These are phyloP conservation scores for Ambrosiella xylebori DNA, from an alignment of 2,329 filamentous ascomycete genomes.

Conservation along the genomic window DNA sequence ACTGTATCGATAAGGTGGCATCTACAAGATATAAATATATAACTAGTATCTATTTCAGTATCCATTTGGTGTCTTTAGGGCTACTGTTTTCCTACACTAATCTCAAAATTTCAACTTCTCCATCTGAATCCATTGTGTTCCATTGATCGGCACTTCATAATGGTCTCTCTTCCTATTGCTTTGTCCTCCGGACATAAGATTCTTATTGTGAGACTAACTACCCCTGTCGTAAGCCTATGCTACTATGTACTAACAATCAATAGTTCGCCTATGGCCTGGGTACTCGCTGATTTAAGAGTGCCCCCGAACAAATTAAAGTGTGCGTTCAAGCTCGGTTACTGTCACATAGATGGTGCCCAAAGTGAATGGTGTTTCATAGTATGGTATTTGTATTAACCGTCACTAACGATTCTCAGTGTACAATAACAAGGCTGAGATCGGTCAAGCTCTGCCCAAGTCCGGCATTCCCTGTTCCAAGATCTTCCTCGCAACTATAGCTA, in stretches of 20 bases:
- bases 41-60: no score
- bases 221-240: neutral
- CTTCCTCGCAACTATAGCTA: slow-evolving; percentile 40
- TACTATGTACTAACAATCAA: neutral
- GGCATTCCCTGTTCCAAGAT: slow-evolving; percentile 24
- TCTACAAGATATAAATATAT: no score
- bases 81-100: no score
- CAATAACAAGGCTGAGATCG: slow-evolving; percentile 27
- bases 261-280: slow-evolving; percentile 12
- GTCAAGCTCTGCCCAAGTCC: slow-evolving; percentile 24
- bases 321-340: slow-evolving; percentile 7
- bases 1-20: no score
- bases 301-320: slow-evolving; percentile 1
- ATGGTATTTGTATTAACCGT: neutral
- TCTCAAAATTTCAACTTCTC: no score
- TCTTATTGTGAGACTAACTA: slow-evolving; percentile 1
- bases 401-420: slow-evolving; percentile 18
- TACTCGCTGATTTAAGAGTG: slow-evolving; percentile 8
- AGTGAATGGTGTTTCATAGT: neutral
- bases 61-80: no score
- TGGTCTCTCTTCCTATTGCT: neutral
- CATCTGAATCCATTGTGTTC: no score
- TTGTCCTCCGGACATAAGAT: slow-evolving; percentile 7
- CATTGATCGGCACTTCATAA: neutral
- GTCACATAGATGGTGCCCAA: slow-evolving; percentile 6